These are phyloP conservation scores for Zopfia rhizophila DNA, from an alignment of 2,329 filamentous ascomycete species.

Conservation along the genomic window DNA sequence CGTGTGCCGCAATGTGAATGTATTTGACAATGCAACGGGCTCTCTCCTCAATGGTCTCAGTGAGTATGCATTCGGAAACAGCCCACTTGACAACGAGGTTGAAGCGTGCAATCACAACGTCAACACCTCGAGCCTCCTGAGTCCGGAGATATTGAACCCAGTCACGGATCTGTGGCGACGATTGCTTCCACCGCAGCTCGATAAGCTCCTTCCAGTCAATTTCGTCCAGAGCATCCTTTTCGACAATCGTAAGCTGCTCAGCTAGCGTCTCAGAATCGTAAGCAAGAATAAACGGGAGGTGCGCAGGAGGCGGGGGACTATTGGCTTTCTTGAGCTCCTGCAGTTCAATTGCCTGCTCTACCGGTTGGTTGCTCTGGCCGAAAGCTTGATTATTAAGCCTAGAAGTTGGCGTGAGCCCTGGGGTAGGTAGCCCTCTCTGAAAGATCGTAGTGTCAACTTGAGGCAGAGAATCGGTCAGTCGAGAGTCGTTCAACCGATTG, in stretches of 20 bases:
- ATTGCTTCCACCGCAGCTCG: conserved; percentile 83
- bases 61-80: conserved; percentile 81
- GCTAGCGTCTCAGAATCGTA: conserved; percentile 83
- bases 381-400: conserved; percentile 36
- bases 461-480: conserved; percentile 27
- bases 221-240: conserved; percentile 86
- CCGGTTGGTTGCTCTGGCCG: conserved; percentile 27
- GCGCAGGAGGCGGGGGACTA: conserved; percentile 50
- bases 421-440: conserved; percentile 49
- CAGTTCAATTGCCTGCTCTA: conserved; percentile 35
- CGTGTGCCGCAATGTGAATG: conserved; percentile 82
- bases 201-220: conserved; percentile 90
- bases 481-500: conserved; percentile 39
- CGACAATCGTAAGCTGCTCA: conserved; percentile 85
- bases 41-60: conserved; percentile 75
- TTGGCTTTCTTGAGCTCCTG: conserved; percentile 30
- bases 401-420: conserved; percentile 49
- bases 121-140: conserved; percentile 77
- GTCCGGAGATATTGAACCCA: conserved; percentile 85
- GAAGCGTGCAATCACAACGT: conserved; percentile 86
- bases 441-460: conserved; percentile 41
- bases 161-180: conserved; percentile 72
- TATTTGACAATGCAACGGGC: conserved; percentile 81
- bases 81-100: conserved; percentile 91
- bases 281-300: conserved; percentile 82